Percentiles rank a stretch among this genome's conserved stretches.
Conservation (phyloP, 164 flowering plant genomes). For the Berberis vulgaris region DNA sequence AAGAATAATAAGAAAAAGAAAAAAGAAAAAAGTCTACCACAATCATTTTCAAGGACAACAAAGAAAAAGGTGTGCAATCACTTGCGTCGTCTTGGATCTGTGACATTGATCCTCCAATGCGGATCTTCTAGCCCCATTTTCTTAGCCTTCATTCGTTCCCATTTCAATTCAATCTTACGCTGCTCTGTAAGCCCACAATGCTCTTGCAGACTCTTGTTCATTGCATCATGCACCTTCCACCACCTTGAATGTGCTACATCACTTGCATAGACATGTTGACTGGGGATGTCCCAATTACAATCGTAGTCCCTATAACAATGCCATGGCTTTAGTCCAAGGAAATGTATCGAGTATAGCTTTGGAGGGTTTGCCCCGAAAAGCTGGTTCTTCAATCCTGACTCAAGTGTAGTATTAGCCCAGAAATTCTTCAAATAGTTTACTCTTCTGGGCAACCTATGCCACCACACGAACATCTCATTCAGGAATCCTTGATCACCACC, state of each 20-base stretch:
- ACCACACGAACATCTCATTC: slow-evolving; percentile 87
- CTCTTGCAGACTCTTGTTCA: slow-evolving; percentile 51
- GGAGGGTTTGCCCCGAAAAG: slow-evolving; percentile 76
- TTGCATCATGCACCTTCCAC: slow-evolving; percentile 79
- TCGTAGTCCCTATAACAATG: slow-evolving; percentile 87
- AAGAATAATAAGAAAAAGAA: not conserved
- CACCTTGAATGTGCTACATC: slow-evolving; percentile 76
- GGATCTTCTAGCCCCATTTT: slow-evolving; percentile 30
- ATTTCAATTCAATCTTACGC: slow-evolving; percentile 51
- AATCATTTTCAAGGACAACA: too few relatives aligned
- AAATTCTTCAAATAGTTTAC: slow-evolving; percentile 82
- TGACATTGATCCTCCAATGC: slow-evolving; percentile 69
- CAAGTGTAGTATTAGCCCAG: slow-evolving; percentile 62
- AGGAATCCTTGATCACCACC: slow-evolving; percentile 98
- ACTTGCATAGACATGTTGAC: slow-evolving; percentile 73
- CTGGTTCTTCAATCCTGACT: slow-evolving; percentile 55
- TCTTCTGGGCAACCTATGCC: slow-evolving; percentile 82
- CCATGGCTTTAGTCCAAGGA: slow-evolving; percentile 94
- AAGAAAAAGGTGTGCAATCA: not conserved
- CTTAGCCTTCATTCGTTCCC: slow-evolving; percentile 52
- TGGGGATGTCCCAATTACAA: slow-evolving; percentile 70
- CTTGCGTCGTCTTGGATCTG: slow-evolving; percentile 61
- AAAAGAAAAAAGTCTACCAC: not conserved
- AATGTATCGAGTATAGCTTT: slow-evolving; percentile 67
- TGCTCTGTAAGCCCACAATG: slow-evolving; percentile 40